A percentile compares a stretch with the other conserved stretches of the same genome.
Evolutionary conservation across 768 basidiomycete species (phyloP).

Genomic region (Kwoniella botswanensis): DNA sequence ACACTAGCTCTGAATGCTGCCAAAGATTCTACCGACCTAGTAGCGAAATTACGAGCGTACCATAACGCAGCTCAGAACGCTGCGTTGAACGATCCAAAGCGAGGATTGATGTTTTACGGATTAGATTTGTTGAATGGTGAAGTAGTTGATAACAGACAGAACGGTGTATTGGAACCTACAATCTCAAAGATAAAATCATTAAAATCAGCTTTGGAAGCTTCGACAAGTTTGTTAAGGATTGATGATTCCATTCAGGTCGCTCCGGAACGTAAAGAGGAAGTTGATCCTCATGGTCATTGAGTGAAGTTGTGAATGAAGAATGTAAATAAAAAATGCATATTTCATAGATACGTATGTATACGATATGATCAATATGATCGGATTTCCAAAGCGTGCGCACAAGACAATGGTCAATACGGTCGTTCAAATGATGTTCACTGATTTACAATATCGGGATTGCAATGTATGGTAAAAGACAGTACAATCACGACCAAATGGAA

Average conservation of each 20-base stretch:
- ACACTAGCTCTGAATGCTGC: constrained; percentile 96
- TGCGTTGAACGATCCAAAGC: constrained; percentile 86
- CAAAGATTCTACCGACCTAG: constrained; percentile 95
- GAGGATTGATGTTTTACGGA: constrained; percentile 86
- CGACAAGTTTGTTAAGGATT: constrained; percentile 89
- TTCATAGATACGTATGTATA: no score
- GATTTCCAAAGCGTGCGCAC: no score
- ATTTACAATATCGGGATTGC: no score
- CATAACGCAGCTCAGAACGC: constrained; percentile 97
- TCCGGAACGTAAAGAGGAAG: constrained; percentile 53
- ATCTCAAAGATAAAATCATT: constrained; percentile 96
- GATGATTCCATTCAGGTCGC: constrained; percentile 65
- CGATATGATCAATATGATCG: no score
- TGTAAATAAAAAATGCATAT: neutral
- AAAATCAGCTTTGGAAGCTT: constrained; percentile 89
- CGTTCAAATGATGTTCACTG: no score
- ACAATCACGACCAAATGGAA: no score
- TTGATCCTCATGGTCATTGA: constrained; percentile 57
- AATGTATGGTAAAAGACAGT: no score
- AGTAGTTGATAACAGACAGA: constrained; percentile 89
- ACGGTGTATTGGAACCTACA: constrained; percentile 94
- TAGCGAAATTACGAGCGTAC: constrained; percentile 94
- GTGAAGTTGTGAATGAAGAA: neutral
- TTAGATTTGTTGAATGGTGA: constrained; percentile 93
- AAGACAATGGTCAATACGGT: no score